phyloP scores from a whole-genome alignment of 805 yeast species.

The Teunomyces aglyptinius region DNA sequence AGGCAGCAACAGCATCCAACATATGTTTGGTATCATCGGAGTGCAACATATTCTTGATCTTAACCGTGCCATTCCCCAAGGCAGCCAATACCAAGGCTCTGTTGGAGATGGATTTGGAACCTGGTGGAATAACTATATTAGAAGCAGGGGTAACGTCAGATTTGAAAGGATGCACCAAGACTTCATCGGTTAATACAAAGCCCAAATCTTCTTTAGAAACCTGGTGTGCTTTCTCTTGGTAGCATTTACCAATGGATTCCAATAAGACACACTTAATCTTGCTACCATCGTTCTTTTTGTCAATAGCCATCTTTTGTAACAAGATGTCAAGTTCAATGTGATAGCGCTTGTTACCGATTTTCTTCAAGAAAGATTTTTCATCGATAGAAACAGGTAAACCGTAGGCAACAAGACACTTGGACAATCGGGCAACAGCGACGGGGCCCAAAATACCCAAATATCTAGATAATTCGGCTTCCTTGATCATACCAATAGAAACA shows the following conservation, averaged over 20 bases:
- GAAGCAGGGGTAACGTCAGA: conserved; percentile 30
- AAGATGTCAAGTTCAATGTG: conserved; percentile 74
- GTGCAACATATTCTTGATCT: conserved; percentile 80
- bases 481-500: conserved; percentile 94
- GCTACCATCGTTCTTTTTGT: conserved; percentile 93
- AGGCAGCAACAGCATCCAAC: conserved; percentile 78
- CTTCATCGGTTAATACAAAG: conserved; percentile 80
- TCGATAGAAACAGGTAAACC: conserved; percentile 78
- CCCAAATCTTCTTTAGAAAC: conserved; percentile 79
- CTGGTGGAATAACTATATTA: conserved; percentile 77
- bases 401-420: conserved; percentile 80
- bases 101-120: conserved; percentile 95
- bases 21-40: conserved; percentile 96
- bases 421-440: conserved; percentile 87
- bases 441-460: conserved; percentile 86
- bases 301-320: conserved; percentile 86
- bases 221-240: conserved; percentile 82
- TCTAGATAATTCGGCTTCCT: conserved; percentile 94
- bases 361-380: conserved; percentile 64
- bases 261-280: conserved; percentile 84
- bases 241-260: conserved; percentile 83
- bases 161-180: conserved; percentile 59
- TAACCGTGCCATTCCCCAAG: conserved; percentile 80
- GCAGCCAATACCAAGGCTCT: conserved; percentile 94
- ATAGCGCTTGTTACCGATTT: conserved; percentile 59